Base-by-base conservation (phyloP, 345 rosid genomes). In the Gynandropsis gynandra region DNA sequence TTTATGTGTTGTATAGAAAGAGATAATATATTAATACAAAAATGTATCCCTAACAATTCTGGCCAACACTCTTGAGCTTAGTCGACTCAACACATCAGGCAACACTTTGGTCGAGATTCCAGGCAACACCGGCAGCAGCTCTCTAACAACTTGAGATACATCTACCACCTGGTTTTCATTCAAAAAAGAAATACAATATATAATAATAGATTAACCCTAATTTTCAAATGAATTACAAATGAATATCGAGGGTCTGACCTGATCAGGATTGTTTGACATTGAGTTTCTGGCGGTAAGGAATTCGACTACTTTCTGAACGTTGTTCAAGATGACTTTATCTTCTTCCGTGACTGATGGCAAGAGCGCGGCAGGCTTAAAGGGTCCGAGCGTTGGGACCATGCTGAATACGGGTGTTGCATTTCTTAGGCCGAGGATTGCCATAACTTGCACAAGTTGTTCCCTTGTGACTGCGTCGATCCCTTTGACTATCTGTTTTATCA, bases 391-490 rank as follows among this genome's bases (percentile, higher is more conserved):
- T 43, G 90, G 83, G 52, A 78, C 84, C 94, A 86, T 81, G 62
- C 92, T 77, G 43, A 89, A 89, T 58, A 89, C 64, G 8, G 90
- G 94, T 29, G 63, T 56, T 16, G 76, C 58, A 68, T 78, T 86
- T 60, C 79, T 44, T 42, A 83, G 40, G 21, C 94, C 97, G 9
- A 86, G 73, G 51, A 78, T 31, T 5, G 81, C 85, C 81, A 80
- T 68, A 36, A 81, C 45, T 68, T 73, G 90, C 41, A 86, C 85
- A 38, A 89, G 70, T 73, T 89, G 96, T 62, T 89, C 94, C 68
- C 97, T 81, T 9, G 95, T 74, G 56, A 87, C 74, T 20, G 98
- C 98, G 69, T 90, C 98, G 7, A 90, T 83, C 43, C 95, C 92
- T 73, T 87, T 90, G 17, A 90, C 98, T 63, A 90, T 80, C 98